phyloP scores from a whole-genome alignment of 345 rosid genomes.

The Lepidium didymum region DNA sequence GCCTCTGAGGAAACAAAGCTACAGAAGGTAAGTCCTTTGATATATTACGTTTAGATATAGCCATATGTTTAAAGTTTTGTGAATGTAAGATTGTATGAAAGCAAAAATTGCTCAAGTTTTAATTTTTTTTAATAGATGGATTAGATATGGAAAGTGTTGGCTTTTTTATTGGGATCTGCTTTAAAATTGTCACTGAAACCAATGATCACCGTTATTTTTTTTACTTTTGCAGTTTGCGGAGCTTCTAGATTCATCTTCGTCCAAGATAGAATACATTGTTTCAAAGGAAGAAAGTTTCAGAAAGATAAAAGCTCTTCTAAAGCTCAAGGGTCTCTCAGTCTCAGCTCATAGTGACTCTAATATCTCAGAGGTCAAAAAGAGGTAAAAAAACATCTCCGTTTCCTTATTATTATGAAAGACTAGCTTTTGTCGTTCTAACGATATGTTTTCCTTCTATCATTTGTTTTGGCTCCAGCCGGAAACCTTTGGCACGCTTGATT shows the following conservation, averaged over 20 bases:
- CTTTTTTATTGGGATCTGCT: neutral
- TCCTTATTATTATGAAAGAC: neutral
- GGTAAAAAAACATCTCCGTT: conserved; percentile 29
- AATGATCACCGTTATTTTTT: neutral
- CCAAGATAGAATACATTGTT: conserved; percentile 35
- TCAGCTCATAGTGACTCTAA: conserved; percentile 17
- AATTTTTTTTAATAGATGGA: neutral
- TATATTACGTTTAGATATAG: neutral
- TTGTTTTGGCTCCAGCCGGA: conserved; percentile 5
- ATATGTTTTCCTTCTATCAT: neutral
- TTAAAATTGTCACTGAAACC: neutral
- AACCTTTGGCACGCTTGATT: conserved; percentile 32
- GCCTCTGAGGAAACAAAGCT: conserved; percentile 34
- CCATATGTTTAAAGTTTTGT: neutral
- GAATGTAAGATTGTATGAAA: neutral
- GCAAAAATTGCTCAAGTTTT: neutral
- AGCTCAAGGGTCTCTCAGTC: conserved; percentile 35
- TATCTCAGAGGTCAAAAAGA: conserved; percentile 21
- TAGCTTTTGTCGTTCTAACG: neutral
- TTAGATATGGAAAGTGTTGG: neutral
- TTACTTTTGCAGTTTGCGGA: conserved; percentile 28
- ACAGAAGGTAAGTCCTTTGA: conserved; percentile 37
- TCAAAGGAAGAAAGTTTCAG: conserved; percentile 29
- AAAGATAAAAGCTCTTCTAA: conserved; percentile 33
- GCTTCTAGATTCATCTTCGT: conserved; percentile 22